Conservation (phyloP, 2,329 filamentous ascomycete species). For the Chaetomium sp. region DNA sequence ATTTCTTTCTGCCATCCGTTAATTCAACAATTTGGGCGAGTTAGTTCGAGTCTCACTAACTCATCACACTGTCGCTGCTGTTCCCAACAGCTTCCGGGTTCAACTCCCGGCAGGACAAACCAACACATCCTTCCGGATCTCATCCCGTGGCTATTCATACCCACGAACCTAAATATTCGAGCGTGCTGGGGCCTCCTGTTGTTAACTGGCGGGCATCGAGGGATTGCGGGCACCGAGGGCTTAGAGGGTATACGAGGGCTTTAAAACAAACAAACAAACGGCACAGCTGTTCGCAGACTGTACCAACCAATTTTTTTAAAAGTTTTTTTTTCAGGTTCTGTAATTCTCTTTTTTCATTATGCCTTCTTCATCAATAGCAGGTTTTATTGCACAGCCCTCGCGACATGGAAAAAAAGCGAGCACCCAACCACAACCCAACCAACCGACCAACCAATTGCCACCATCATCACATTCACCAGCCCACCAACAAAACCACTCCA, state of each 20-base stretch:
- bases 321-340: background rate
- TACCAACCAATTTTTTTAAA: background rate
- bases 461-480: no score
- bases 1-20: background rate
- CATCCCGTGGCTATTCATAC: background rate
- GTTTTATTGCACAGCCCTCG: no score
- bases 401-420: no score
- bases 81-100: slow-evolving; percentile 1
- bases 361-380: no score
- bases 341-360: no score
- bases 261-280: background rate
- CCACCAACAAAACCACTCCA: no score
- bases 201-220: background rate
- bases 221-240: background rate
- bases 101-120: background rate
- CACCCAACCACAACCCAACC: no score
- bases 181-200: background rate
- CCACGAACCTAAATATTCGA: background rate
- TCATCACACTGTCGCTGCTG: background rate
- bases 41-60: background rate
- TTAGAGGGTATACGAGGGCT: background rate
- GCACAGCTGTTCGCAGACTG: no score
- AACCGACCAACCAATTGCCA: no score
- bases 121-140: background rate
- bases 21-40: background rate